Conservation (phyloP, 1,284 basidiomycete species). For the Malassezia obtusa region DNA sequence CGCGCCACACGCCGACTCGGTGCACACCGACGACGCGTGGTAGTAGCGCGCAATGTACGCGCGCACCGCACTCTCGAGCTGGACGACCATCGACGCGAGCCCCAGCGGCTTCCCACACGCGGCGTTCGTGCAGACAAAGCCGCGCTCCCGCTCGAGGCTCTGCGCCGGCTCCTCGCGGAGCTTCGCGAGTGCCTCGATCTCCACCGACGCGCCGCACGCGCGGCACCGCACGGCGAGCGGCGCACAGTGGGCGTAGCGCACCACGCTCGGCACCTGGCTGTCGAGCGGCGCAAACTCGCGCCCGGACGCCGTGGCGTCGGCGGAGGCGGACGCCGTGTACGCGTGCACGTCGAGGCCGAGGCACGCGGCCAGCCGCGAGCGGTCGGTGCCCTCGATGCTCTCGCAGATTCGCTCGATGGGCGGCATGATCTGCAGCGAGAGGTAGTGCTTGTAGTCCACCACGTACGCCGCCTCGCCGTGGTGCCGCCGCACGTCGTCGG, state of each 20-base stretch:
- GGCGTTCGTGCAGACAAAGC: slow-evolving; percentile 53
- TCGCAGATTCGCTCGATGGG: slow-evolving; percentile 92
- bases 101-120: slow-evolving; percentile 57
- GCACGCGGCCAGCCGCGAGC: slow-evolving; percentile 81
- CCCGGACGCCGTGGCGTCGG: slow-evolving; percentile 53
- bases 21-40: slow-evolving; percentile 75
- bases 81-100: slow-evolving; percentile 61
- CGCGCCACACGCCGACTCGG: slow-evolving; percentile 71
- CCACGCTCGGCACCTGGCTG: slow-evolving; percentile 76
- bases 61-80: slow-evolving; percentile 77
- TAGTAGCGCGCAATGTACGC: slow-evolving; percentile 72
- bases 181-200: not conserved
- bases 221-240: slow-evolving; percentile 29
- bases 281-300: slow-evolving; percentile 71
- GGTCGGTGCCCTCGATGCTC: slow-evolving; percentile 88
- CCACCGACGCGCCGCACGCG: slow-evolving; percentile 17
- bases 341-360: slow-evolving; percentile 79
- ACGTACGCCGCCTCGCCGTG: slow-evolving; percentile 24
- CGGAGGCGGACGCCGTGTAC: slow-evolving; percentile 52
- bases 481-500: slow-evolving; percentile 71
- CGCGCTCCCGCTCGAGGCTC: slow-evolving; percentile 29
- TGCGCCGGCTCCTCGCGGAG: not conserved
- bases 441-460: slow-evolving; percentile 68
- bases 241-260: slow-evolving; percentile 56
- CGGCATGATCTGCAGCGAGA: slow-evolving; percentile 82